phyloP scores from a whole-genome alignment of 2,329 filamentous ascomycete species.

The Colletotrichum navitas region DNA sequence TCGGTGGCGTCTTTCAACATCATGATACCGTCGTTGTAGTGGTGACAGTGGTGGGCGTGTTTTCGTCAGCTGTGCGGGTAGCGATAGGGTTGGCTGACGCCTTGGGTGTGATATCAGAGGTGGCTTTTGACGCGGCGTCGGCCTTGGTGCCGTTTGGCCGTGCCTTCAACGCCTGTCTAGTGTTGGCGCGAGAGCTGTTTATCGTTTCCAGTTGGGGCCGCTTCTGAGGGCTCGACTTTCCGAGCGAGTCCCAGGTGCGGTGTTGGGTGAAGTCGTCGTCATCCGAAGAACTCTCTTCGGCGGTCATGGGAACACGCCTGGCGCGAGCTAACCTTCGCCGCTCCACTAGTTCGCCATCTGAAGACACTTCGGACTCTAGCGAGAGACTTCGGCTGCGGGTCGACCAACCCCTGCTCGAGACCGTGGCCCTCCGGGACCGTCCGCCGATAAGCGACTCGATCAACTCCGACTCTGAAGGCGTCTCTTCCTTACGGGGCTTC shows the following conservation, averaged over 20 bases:
- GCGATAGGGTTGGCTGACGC: slow-evolving; percentile 36
- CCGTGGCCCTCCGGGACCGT: slow-evolving; percentile 38
- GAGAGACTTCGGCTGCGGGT: slow-evolving; percentile 54
- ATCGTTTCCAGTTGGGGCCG: slow-evolving; percentile 63
- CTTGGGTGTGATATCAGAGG: slow-evolving; percentile 38
- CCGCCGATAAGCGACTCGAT: slow-evolving; percentile 57
- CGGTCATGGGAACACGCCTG: slow-evolving; percentile 44
- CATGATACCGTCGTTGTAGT: slow-evolving; percentile 17
- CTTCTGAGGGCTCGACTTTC: slow-evolving; percentile 52
- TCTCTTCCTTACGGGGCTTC: slow-evolving; percentile 47
- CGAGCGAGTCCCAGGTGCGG: slow-evolving; percentile 44
- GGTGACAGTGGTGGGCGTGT: slow-evolving; percentile 25
- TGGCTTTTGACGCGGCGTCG: slow-evolving; percentile 6
- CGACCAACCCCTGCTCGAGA: slow-evolving; percentile 45
- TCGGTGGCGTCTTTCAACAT: neutral
- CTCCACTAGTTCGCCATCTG: slow-evolving; percentile 42
- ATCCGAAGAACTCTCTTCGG: slow-evolving; percentile 48
- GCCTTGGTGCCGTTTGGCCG: slow-evolving; percentile 40
- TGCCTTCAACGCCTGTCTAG: slow-evolving; percentile 48
- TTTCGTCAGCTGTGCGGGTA: slow-evolving; percentile 24
- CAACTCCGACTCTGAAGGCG: slow-evolving; percentile 56
- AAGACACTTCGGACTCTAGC: slow-evolving; percentile 51
- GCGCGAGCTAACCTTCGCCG: slow-evolving; percentile 32
- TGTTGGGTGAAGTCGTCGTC: slow-evolving; percentile 45
- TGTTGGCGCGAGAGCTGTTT: slow-evolving; percentile 54